Evolutionary conservation across 352 stramenopile genomes (phyloP).

Genomic region (Phytophthora kernoviae): DNA sequence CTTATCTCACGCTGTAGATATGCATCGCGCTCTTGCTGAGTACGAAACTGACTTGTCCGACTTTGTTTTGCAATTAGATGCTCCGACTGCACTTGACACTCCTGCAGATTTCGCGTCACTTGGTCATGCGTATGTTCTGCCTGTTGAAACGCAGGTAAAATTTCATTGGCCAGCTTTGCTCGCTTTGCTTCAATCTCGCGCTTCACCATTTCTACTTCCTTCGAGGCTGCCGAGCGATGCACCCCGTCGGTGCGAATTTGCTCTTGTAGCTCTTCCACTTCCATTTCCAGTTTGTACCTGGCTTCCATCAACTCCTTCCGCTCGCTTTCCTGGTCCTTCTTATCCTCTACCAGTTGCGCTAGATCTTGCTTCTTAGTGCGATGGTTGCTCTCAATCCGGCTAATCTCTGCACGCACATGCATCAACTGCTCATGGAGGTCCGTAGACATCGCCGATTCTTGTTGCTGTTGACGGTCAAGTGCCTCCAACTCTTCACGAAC

Average conservation of each 20-base stretch:
- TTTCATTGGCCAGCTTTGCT: conserved; percentile 48
- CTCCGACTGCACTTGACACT: conserved; percentile 71
- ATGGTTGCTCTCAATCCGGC: conserved; percentile 50
- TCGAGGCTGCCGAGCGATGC: conserved; percentile 51
- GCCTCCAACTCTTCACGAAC: conserved; percentile 64
- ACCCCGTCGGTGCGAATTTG: conserved; percentile 48
- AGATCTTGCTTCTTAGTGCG: conserved; percentile 57
- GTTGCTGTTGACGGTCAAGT: conserved; percentile 67
- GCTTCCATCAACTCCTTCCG: conserved; percentile 80
- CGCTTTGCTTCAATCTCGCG: conserved; percentile 59
- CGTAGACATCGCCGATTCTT: conserved; percentile 53
- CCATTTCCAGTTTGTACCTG: conserved; percentile 81
- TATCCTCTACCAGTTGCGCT: conserved; percentile 51
- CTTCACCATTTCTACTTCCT: conserved; percentile 59
- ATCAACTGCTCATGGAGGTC: conserved; percentile 79
- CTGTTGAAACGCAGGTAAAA: conserved; percentile 59
- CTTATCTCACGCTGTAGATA: conserved; percentile 76
- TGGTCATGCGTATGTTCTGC: conserved; percentile 81
- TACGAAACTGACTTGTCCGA: conserved; percentile 94
- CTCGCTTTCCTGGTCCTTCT: conserved; percentile 64
- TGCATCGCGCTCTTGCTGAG: conserved; percentile 92
- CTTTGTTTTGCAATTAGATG: conserved; percentile 97
- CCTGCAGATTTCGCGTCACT: conserved; percentile 73
- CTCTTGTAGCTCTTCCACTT: conserved; percentile 79
- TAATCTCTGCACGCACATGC: conserved; percentile 55